phyloP scores from a whole-genome alignment of 257 asterid species.

The Penstemon barbatus region DNA sequence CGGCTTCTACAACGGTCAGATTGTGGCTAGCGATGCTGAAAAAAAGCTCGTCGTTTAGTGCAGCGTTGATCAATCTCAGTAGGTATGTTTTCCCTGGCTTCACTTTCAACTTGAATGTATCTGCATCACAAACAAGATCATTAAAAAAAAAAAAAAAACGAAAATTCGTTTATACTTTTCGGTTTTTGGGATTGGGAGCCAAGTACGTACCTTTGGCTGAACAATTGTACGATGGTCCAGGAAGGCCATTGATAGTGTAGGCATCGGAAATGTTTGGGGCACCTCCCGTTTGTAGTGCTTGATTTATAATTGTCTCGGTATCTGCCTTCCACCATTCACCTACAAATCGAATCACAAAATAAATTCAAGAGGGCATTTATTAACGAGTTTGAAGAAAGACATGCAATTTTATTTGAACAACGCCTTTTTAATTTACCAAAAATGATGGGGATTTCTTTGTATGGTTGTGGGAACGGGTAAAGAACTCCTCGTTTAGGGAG shows the following conservation, averaged over 20 bases:
- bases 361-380: background rate
- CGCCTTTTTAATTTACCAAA: constrained; percentile 37
- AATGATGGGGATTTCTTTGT: constrained; percentile 51
- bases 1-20: constrained; percentile 59
- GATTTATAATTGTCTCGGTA: constrained; percentile 50
- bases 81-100: constrained; percentile 60
- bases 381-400: no score
- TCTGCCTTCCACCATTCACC: constrained; percentile 82
- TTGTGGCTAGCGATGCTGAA: constrained; percentile 61
- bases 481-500: constrained; percentile 52
- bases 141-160: no score
- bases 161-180: background rate
- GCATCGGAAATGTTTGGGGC: constrained; percentile 69
- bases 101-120: constrained; percentile 57
- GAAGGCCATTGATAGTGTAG: constrained; percentile 64
- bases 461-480: constrained; percentile 58
- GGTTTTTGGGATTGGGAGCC: no score
- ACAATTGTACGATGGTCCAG: constrained; percentile 60
- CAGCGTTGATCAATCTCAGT: constrained; percentile 63
- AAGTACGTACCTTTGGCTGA: constrained; percentile 46
- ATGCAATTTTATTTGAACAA: background rate
- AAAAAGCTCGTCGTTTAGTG: constrained; percentile 63
- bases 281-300: constrained; percentile 57
- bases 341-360: constrained; percentile 21
- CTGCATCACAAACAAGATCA: constrained; percentile 27